A percentile compares a stretch with the other conserved stretches of the same genome.
Conservation (phyloP, 2,329 filamentous ascomycete genomes). For the Alternaria triticina region DNA sequence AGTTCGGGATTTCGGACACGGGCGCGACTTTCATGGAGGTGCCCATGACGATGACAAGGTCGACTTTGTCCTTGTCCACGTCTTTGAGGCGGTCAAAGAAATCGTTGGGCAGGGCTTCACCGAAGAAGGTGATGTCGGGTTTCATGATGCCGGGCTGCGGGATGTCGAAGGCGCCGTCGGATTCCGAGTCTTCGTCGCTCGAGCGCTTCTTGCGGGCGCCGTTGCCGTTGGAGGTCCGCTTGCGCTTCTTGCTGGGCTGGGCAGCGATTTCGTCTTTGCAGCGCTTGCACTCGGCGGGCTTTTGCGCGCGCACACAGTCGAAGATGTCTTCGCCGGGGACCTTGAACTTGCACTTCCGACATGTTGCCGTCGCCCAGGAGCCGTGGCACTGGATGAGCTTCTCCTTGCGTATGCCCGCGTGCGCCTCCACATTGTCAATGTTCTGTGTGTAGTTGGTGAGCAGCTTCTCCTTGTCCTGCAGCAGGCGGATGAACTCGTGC, state of each 20-base stretch:
- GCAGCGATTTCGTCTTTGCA: slow-evolving; percentile 67
- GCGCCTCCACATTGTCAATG: slow-evolving; percentile 92
- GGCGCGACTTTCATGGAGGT: slow-evolving; percentile 95
- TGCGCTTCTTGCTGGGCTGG: slow-evolving; percentile 59
- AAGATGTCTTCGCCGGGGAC: slow-evolving; percentile 80
- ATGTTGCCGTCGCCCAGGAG: slow-evolving; percentile 91
- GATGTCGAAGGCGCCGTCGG: slow-evolving; percentile 68
- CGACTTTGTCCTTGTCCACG: slow-evolving; percentile 78
- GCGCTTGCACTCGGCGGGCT: slow-evolving; percentile 76
- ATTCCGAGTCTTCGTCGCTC: slow-evolving; percentile 61
- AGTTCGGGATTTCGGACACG: slow-evolving; percentile 87
- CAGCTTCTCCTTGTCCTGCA: slow-evolving; percentile 87
- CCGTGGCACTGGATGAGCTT: slow-evolving; percentile 97
- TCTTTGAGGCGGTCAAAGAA: slow-evolving; percentile 84
- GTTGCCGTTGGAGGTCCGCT: slow-evolving; percentile 56
- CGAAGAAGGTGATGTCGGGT: slow-evolving; percentile 98
- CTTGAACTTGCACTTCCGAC: slow-evolving; percentile 78
- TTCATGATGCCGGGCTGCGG: slow-evolving; percentile 82
- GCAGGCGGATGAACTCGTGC: slow-evolving; percentile 88
- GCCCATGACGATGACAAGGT: slow-evolving; percentile 94
- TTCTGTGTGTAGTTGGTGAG: slow-evolving; percentile 99
- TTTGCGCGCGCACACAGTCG: slow-evolving; percentile 75
- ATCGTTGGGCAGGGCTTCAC: slow-evolving; percentile 82
- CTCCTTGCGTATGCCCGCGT: slow-evolving; percentile 79
- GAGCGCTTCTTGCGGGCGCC: slow-evolving; percentile 55